These are phyloP conservation scores for Fulvia fulva DNA, from an alignment of 2,329 filamentous ascomycete genomes.

Conservation along the genomic window DNA sequence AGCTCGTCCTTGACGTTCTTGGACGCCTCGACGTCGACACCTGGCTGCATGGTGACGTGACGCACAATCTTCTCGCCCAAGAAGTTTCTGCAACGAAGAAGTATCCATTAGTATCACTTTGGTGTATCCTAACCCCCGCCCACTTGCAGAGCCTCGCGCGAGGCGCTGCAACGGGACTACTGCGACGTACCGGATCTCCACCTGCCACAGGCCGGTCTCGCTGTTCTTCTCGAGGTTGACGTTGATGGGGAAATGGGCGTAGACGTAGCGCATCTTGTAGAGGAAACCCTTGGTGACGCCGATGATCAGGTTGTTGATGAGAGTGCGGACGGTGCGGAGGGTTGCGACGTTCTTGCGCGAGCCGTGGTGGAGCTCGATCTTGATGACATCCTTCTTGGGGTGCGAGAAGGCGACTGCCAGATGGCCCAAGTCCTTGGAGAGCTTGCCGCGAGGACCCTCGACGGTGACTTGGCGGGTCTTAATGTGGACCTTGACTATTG, in stretches of 20 bases:
- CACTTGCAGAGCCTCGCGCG: not conserved
- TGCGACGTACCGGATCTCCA: conserved; percentile 89
- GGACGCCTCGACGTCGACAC: conserved; percentile 87
- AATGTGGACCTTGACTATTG: conserved; percentile 91
- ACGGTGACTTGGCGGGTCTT: conserved; percentile 96
- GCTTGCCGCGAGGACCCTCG: conserved; percentile 95
- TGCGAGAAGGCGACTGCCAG: conserved; percentile 92
- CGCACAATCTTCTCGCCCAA: conserved; percentile 99
- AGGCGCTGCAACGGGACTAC: not conserved
- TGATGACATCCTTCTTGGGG: conserved; percentile 80
- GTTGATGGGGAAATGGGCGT: conserved; percentile 99
- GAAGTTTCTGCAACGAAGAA: conserved; percentile 71
- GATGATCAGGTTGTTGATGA: conserved; percentile 98
- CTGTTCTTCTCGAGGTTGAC: conserved; percentile 97
- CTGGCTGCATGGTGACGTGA: conserved; percentile 79
- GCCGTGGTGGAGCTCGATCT: conserved; percentile 98
- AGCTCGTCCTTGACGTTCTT: conserved; percentile 98
- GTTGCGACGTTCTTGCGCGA: conserved; percentile 96
- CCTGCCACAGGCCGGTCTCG: conserved; percentile 81
- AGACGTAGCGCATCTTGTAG: conserved; percentile 99
- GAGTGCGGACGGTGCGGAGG: conserved; percentile 92
- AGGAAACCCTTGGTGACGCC: conserved; percentile 99
- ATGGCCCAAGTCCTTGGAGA: conserved; percentile 94
- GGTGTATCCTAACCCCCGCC: not conserved
- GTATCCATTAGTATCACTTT: conserved; percentile 15